A percentile compares a stretch with the other conserved stretches of the same genome.
Conservation (phyloP, 108 stramenopile species). For the Skeletonema menzelii region DNA sequence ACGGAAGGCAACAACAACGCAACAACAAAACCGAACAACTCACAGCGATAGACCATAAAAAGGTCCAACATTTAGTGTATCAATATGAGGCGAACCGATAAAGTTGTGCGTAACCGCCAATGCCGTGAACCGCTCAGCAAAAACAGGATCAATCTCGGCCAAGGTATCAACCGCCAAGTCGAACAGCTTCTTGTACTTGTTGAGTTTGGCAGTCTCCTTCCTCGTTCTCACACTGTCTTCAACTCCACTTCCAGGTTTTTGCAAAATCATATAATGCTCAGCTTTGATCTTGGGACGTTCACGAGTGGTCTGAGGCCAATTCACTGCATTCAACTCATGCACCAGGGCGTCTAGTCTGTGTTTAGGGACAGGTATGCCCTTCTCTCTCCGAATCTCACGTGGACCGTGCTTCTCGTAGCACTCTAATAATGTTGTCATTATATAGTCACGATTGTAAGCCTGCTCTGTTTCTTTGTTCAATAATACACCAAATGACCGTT, state of each 20-base stretch:
- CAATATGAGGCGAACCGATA: slow-evolving; percentile 68
- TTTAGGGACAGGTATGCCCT: slow-evolving; percentile 16
- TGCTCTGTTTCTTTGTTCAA: slow-evolving; percentile 24
- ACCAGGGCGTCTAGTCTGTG: slow-evolving; percentile 28
- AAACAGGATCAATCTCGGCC: slow-evolving; percentile 48
- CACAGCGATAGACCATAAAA: slow-evolving; percentile 73
- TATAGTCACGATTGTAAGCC: slow-evolving; percentile 38
- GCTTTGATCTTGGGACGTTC: slow-evolving; percentile 64
- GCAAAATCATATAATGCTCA: slow-evolving; percentile 66
- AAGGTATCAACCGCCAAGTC: slow-evolving; percentile 52
- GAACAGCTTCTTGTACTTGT: slow-evolving; percentile 50
- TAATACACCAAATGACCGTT: slow-evolving; percentile 46
- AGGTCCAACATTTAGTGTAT: slow-evolving; percentile 63
- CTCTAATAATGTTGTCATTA: slow-evolving; percentile 51
- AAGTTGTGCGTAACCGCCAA: slow-evolving; percentile 70
- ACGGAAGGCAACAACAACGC: background rate
- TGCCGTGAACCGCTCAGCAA: slow-evolving; percentile 57
- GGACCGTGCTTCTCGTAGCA: slow-evolving; percentile 46
- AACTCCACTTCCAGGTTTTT: slow-evolving; percentile 26
- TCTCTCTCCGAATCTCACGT: slow-evolving; percentile 22
- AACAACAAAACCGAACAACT: background rate
- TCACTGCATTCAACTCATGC: slow-evolving; percentile 29
- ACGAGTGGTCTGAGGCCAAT: slow-evolving; percentile 41
- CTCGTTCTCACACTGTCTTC: slow-evolving; percentile 33
- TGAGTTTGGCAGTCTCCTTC: slow-evolving; percentile 51